Conservation (phyloP, 352 stramenopile species). For the Globisporangium okanoganense region DNA sequence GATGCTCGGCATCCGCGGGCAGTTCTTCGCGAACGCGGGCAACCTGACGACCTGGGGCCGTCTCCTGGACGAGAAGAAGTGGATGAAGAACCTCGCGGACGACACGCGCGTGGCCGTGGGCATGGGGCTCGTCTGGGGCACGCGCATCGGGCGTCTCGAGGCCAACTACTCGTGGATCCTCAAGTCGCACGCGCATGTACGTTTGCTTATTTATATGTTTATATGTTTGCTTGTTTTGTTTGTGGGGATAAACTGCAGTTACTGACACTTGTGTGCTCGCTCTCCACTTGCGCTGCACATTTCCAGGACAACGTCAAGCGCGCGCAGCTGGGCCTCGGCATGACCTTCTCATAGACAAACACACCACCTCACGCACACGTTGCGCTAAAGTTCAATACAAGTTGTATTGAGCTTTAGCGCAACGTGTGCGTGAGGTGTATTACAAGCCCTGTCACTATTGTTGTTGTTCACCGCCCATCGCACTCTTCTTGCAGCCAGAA, state of each 20-base stretch:
- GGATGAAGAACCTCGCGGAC: conserved; percentile 85
- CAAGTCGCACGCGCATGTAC: conserved; percentile 74
- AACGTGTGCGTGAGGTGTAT: too few relatives aligned
- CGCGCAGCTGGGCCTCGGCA: conserved; percentile 76
- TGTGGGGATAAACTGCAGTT: background rate
- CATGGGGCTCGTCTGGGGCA: conserved; percentile 85
- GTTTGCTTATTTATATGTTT: conserved; percentile 14
- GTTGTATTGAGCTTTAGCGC: too few relatives aligned
- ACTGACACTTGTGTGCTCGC: background rate
- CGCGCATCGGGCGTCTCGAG: conserved; percentile 83
- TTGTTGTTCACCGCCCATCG: background rate
- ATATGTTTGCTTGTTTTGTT: too few relatives aligned
- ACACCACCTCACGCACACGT: too few relatives aligned
- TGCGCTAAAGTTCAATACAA: background rate
- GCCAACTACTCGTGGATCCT: conserved; percentile 91
- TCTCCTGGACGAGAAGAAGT: conserved; percentile 85
- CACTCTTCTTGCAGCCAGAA: background rate
- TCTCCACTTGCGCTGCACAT: conserved; percentile 5
- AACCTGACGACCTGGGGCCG: conserved; percentile 88
- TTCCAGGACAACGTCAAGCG: conserved; percentile 83
- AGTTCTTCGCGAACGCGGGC: conserved; percentile 89
- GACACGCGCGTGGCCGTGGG: conserved; percentile 86
- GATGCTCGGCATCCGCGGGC: conserved; percentile 80
- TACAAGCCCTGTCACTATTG: background rate
- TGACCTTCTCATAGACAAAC: conserved; percentile 76